Evolutionary conservation across 1,139 yeast species (phyloP).

Genomic region (Pichia sp.): DNA sequence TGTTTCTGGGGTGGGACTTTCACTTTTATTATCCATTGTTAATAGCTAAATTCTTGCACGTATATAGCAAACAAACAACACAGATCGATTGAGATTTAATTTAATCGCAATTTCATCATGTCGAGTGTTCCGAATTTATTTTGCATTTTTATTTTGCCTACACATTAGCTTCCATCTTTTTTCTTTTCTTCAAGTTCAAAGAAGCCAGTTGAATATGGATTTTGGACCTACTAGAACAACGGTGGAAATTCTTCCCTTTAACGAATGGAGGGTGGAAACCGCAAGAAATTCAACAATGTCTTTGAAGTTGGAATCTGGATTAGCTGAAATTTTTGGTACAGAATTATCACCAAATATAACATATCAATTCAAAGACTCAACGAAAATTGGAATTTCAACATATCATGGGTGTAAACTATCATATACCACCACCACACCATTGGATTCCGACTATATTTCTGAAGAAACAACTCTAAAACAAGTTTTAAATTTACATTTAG

Average conservation of each 20-base stretch:
- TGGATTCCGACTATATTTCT: conserved; percentile 51
- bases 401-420: conserved; percentile 48
- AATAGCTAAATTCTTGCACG: too few species aligned
- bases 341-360: conserved; percentile 74
- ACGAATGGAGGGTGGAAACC: conserved; percentile 88
- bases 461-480: conserved; percentile 49
- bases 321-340: conserved; percentile 89
- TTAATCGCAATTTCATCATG: neutral
- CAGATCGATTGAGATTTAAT: too few species aligned
- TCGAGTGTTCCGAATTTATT: neutral
- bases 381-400: conserved; percentile 57
- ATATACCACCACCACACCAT: conserved; percentile 31
- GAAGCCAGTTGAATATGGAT: conserved; percentile 9
- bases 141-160: neutral
- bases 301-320: conserved; percentile 57
- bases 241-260: conserved; percentile 35
- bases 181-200: neutral
- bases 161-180: neutral
- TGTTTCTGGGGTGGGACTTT: neutral
- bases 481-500: conserved; percentile 60
- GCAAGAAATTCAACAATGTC: conserved; percentile 50
- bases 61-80: too few species aligned
- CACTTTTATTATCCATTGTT: neutral
- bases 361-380: conserved; percentile 49
- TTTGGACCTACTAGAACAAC: conserved; percentile 13